Conservation (phyloP, 148 eudicot genomes). For the Mesembryanthemum crystallinum region DNA sequence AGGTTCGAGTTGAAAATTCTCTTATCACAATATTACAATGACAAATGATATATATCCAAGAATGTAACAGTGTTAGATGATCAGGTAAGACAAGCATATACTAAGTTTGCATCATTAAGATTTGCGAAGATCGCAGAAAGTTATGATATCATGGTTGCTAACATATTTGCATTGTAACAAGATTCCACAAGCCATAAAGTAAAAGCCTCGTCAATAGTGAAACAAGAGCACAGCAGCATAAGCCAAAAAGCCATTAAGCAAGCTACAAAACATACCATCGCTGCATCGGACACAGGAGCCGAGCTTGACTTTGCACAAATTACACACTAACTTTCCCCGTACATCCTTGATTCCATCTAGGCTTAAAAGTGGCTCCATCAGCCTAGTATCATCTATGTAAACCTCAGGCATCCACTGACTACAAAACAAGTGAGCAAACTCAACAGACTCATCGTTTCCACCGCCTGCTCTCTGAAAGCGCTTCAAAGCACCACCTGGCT, state of each 20-base stretch:
- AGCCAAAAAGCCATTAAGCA: conserved; percentile 24
- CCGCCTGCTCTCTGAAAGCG: conserved; percentile 43
- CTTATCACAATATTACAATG: background rate
- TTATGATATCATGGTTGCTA: background rate
- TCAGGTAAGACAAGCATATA: background rate
- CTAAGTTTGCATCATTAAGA: conserved; percentile 5
- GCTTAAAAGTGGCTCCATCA: conserved; percentile 83
- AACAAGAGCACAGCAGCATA: conserved; percentile 35
- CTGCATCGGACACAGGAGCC: conserved; percentile 95
- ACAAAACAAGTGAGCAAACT: conserved; percentile 89
- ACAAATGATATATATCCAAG: background rate
- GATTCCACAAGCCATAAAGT: conserved; percentile 10
- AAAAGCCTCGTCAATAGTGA: conserved; percentile 15
- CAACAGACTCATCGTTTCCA: conserved; percentile 36
- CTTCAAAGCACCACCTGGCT: conserved; percentile 79
- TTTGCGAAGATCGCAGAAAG: background rate
- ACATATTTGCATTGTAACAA: background rate
- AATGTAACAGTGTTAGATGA: background rate
- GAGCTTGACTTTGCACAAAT: conserved; percentile 77
- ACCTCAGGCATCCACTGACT: conserved; percentile 93
- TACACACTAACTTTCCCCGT: conserved; percentile 68
- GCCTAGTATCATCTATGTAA: conserved; percentile 63
- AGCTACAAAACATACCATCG: conserved; percentile 77
- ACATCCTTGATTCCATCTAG: conserved; percentile 64
- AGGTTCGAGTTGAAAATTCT: background rate